These are phyloP conservation scores for Cyphellophora europaea DNA, from an alignment of 2,329 filamentous ascomycete species.

Conservation along the genomic window DNA sequence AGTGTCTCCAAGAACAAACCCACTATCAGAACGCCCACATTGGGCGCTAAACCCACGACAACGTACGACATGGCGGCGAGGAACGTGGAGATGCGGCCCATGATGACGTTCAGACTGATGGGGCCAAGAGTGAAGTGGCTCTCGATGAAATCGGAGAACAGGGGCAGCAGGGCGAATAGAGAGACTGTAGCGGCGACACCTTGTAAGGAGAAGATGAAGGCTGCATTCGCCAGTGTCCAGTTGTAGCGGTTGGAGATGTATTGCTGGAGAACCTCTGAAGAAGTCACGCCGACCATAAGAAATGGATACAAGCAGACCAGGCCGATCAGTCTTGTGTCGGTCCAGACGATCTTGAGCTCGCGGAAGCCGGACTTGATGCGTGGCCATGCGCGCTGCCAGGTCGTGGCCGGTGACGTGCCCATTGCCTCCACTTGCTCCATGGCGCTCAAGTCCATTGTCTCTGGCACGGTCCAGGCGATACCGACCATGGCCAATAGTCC, in stretches of 20 bases:
- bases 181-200: constrained; percentile 38
- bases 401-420: constrained; percentile 4
- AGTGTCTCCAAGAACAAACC: constrained; percentile 39
- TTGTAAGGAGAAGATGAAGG: constrained; percentile 36
- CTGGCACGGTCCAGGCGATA: constrained; percentile 26
- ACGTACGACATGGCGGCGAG: constrained; percentile 35
- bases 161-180: constrained; percentile 36
- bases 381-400: not conserved
- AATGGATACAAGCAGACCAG: constrained; percentile 38
- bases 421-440: constrained; percentile 14
- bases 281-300: constrained; percentile 38
- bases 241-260: constrained; percentile 43
- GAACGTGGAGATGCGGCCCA: constrained; percentile 36
- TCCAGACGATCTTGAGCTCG: constrained; percentile 8
- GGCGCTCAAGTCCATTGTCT: constrained; percentile 24
- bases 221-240: constrained; percentile 37
- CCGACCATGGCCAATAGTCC: constrained; percentile 25
- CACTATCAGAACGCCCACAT: constrained; percentile 31
- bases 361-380: not conserved
- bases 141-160: constrained; percentile 29
- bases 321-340: constrained; percentile 17
- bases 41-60: constrained; percentile 36
- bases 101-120: constrained; percentile 35
- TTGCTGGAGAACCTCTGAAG: constrained; percentile 38
- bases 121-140: constrained; percentile 26